Evolutionary conservation across 2,329 filamentous ascomycete genomes (phyloP).

Genomic region (Fusarium mexicanum): DNA sequence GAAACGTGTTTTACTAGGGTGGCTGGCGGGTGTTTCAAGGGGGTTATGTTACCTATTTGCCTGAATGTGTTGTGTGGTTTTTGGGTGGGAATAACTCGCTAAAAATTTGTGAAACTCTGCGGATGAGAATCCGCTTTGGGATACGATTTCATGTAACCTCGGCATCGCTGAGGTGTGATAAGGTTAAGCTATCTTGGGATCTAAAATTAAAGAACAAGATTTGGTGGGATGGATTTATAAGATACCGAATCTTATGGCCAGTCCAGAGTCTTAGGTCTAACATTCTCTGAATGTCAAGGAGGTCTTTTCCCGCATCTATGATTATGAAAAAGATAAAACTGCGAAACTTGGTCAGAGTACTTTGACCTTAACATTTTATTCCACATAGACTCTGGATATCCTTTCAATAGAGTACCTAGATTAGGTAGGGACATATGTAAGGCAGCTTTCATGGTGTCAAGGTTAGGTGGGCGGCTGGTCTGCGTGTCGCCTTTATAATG

Average conservation of each 20-base stretch:
- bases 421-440: neutral
- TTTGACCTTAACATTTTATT: neutral
- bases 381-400: neutral
- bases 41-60: neutral
- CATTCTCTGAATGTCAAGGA: neutral
- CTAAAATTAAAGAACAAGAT: no score
- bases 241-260: no score
- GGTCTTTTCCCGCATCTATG: neutral
- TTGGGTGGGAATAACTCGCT: neutral
- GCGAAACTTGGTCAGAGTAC: no score
- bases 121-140: neutral
- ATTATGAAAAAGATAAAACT: no score
- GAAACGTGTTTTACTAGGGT: constrained; percentile 9
- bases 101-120: neutral
- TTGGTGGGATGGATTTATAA: no score
- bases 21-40: constrained; percentile 4
- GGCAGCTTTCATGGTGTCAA: neutral
- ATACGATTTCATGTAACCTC: neutral
- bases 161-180: neutral
- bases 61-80: neutral
- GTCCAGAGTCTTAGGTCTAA: rapidly evolving
- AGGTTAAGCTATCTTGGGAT: neutral
- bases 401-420: no score
- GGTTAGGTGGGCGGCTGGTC: neutral
- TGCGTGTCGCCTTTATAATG: neutral